Conservation (phyloP, 1,284 basidiomycete species). For the Somion occarium region DNA sequence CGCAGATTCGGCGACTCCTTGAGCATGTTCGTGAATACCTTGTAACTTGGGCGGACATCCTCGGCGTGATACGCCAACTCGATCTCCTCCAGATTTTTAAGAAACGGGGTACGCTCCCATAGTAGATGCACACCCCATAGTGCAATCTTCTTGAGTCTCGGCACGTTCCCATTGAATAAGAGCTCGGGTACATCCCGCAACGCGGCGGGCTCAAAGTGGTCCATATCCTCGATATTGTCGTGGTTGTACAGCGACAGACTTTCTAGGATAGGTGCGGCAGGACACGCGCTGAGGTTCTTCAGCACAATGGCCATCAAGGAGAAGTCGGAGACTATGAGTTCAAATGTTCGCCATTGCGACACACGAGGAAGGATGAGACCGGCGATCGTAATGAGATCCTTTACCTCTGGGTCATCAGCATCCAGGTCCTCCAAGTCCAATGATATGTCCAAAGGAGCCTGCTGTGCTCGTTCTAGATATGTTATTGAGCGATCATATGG, state of each 20-base stretch:
- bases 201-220: constrained; percentile 30
- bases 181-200: constrained; percentile 26
- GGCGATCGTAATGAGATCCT: constrained; percentile 32
- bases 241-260: constrained; percentile 46
- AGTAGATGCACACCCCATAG: constrained; percentile 64
- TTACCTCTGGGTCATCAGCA: constrained; percentile 10
- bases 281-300: constrained; percentile 33
- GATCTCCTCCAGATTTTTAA: constrained; percentile 40
- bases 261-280: constrained; percentile 47
- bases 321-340: constrained; percentile 40
- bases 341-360: constrained; percentile 45
- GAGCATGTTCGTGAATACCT: constrained; percentile 44
- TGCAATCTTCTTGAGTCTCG: constrained; percentile 39
- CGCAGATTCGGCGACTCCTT: constrained; percentile 43
- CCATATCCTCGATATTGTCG: constrained; percentile 33
- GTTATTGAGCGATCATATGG: neutral
- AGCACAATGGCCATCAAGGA: constrained; percentile 43
- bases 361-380: constrained; percentile 49
- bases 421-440: constrained; percentile 19
- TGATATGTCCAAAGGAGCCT: neutral
- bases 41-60: constrained; percentile 52
- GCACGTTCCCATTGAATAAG: constrained; percentile 54
- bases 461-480: constrained; percentile 4
- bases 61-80: constrained; percentile 53
- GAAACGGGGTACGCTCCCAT: constrained; percentile 39